phyloP scores from a whole-genome alignment of 306 rosid species.

The Vachellia collinsii region DNA sequence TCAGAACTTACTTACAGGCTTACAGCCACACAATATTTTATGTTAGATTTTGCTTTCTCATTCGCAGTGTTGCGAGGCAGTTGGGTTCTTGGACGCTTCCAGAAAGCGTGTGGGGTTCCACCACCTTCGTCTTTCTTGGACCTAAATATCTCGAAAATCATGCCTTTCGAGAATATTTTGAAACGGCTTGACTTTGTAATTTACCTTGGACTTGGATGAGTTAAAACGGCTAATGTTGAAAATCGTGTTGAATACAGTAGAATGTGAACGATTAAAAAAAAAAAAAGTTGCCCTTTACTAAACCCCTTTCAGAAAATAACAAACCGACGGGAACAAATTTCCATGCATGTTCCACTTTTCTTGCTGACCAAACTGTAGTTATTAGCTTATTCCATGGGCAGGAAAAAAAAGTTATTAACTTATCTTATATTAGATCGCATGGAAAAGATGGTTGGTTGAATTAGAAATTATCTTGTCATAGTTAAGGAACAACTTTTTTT shows the following conservation, averaged over 20 bases:
- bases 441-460: background rate
- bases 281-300: background rate
- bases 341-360: background rate
- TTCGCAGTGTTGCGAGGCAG: background rate
- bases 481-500: background rate
- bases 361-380: background rate
- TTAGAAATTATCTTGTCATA: background rate
- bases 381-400: background rate
- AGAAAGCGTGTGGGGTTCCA: background rate
- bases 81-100: background rate
- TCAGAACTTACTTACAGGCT: background rate
- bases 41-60: background rate
- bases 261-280: background rate
- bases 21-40: background rate
- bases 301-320: background rate
- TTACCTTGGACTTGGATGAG: background rate
- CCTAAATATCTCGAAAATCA: background rate
- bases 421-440: background rate
- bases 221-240: background rate
- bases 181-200: background rate
- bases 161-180: background rate
- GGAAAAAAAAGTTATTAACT: too few species aligned
- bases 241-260: background rate
- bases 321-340: background rate
- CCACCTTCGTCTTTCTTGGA: background rate